A percentile compares a stretch with the other conserved stretches of the same genome.
Conservation (phyloP, 2,329 filamentous ascomycete species). For the Xylariaceae sp. region DNA sequence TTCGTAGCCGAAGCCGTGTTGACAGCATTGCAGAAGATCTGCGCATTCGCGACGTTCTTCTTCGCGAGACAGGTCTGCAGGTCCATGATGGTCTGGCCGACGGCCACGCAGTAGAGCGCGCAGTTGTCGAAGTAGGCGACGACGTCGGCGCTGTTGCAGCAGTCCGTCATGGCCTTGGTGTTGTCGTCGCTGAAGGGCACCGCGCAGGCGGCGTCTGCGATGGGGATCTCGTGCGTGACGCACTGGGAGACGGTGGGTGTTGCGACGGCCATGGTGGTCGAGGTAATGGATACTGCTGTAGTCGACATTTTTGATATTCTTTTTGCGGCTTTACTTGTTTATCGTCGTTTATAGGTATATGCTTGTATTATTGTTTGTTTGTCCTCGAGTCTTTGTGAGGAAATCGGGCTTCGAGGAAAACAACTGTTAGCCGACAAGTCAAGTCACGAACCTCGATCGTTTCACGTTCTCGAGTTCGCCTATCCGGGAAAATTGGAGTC, state of each 20-base stretch:
- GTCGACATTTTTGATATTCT: slow-evolving; percentile 1
- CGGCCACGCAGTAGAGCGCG: slow-evolving; percentile 46
- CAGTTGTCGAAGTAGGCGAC: slow-evolving; percentile 44
- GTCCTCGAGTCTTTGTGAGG: background rate
- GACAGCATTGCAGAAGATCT: slow-evolving; percentile 42
- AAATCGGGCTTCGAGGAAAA: background rate
- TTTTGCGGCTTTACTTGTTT: background rate
- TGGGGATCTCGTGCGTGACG: slow-evolving; percentile 40
- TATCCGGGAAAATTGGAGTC: no score
- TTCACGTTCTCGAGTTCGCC: no score
- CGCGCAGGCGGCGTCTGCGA: slow-evolving; percentile 41
- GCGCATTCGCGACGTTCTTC: slow-evolving; percentile 33
- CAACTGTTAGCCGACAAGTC: no score
- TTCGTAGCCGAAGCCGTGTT: slow-evolving; percentile 34
- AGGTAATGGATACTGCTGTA: background rate
- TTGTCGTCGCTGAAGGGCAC: slow-evolving; percentile 37
- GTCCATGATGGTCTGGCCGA: slow-evolving; percentile 34
- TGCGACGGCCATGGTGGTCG: slow-evolving; percentile 4
- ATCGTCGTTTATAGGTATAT: background rate
- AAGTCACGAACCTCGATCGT: no score
- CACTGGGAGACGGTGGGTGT: slow-evolving; percentile 19
- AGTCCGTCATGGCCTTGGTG: slow-evolving; percentile 39
- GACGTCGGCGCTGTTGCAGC: slow-evolving; percentile 42
- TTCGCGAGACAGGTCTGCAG: slow-evolving; percentile 37
- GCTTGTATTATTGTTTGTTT: background rate